These are phyloP conservation scores for Magnolia kwangsiensis DNA, from an alignment of 164 flowering plant genomes.

Conservation along the genomic window DNA sequence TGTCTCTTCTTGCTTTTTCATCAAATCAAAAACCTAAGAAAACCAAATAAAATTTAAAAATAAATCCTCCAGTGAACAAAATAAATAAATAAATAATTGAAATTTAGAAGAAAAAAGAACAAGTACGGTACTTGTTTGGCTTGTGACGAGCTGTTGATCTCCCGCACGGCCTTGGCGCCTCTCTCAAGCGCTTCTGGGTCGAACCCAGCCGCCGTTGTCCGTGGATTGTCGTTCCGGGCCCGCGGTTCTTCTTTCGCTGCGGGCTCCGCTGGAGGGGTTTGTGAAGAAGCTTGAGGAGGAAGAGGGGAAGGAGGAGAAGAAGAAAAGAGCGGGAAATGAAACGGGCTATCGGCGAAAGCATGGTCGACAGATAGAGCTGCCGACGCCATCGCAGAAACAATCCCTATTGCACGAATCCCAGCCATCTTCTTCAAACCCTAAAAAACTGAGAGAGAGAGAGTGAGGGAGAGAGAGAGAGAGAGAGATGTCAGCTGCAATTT, in stretches of 20 bases:
- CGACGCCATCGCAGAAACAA: slow-evolving; percentile 59
- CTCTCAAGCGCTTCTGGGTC: slow-evolving; percentile 83
- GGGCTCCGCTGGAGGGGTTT: background rate
- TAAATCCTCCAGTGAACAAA: background rate
- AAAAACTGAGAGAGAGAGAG: no score
- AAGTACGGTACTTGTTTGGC: slow-evolving; percentile 50
- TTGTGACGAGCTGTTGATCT: slow-evolving; percentile 43
- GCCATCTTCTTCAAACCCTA: slow-evolving; percentile 35
- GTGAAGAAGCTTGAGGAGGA: slow-evolving; percentile 20
- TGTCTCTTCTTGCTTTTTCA: slow-evolving; percentile 83
- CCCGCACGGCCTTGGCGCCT: slow-evolving; percentile 56
- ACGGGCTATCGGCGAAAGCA: slow-evolving; percentile 62
- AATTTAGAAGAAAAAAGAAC: background rate
- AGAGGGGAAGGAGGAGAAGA: slow-evolving; percentile 23
- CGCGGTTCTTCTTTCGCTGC: slow-evolving; percentile 21
- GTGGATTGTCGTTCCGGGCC: slow-evolving; percentile 70
- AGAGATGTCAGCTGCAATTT: background rate
- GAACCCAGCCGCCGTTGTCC: slow-evolving; percentile 82
- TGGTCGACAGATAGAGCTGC: slow-evolving; percentile 36
- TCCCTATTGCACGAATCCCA: slow-evolving; percentile 40
- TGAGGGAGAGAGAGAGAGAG: background rate
- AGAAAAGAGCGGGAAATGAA: slow-evolving; percentile 48
- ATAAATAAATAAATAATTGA: no score
- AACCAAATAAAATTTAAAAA: background rate
- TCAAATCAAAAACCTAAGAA: slow-evolving; percentile 60